Evolutionary conservation across 176 grass and related monocot genomes (phyloP).

Genomic region (Hordeum vulgare): DNA sequence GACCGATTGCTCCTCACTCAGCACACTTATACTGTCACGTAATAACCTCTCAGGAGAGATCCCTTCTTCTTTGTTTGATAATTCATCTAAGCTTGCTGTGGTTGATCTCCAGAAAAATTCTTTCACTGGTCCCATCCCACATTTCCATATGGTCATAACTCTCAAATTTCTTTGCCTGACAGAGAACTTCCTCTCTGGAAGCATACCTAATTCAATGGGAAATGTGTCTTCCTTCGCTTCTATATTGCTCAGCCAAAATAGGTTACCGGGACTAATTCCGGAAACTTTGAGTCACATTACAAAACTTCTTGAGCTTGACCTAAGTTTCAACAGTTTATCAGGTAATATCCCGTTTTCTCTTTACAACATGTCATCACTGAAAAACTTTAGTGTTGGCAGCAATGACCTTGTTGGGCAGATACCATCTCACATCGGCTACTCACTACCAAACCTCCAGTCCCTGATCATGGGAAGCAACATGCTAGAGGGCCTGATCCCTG

Average conservation of each 20-base stretch:
- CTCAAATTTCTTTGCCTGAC: neutral
- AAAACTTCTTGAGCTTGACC: neutral
- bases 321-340: slow-evolving; percentile 14
- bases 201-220: slow-evolving; percentile 11
- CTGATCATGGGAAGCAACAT: slow-evolving; percentile 10
- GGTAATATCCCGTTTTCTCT: neutral
- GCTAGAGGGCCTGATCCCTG: neutral
- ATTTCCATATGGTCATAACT: neutral
- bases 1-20: neutral
- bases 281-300: neutral
- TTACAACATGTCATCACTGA: slow-evolving; percentile 4
- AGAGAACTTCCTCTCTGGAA: slow-evolving; percentile 21
- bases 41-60: neutral
- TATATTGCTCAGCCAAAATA: neutral
- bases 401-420: slow-evolving; percentile 22
- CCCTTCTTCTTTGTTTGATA: neutral
- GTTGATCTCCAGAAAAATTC: slow-evolving; percentile 20
- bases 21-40: neutral
- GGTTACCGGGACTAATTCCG: slow-evolving; percentile 1
- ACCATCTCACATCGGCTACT: neutral
- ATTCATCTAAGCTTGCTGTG: neutral
- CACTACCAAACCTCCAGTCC: neutral
- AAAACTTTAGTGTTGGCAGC: neutral
- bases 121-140: neutral
- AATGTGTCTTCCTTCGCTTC: slow-evolving; percentile 13